These are phyloP conservation scores for Aspergillus sp. DNA, from an alignment of 2,329 filamentous ascomycete species.

Conservation along the genomic window DNA sequence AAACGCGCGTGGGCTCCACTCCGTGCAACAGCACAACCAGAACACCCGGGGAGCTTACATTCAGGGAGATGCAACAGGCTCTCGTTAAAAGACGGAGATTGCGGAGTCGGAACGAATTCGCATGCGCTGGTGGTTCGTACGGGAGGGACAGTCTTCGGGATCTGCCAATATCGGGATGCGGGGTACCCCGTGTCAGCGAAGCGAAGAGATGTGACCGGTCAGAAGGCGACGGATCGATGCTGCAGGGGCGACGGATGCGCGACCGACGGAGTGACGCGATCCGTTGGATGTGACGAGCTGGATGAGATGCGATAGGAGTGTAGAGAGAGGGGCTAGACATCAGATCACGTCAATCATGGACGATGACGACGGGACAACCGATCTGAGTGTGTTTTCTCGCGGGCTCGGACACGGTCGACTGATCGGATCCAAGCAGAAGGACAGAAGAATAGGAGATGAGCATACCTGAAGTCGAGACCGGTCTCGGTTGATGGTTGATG, in stretches of 20 bases:
- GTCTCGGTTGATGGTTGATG: not conserved
- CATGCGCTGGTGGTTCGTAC: not conserved
- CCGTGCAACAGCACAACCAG: not conserved
- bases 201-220: not conserved
- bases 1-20: not conserved
- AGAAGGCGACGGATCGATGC: not conserved
- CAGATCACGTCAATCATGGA: not conserved
- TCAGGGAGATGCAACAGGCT: not conserved
- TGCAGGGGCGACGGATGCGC: not conserved
- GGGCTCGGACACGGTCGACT: not conserved
- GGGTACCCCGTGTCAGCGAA: constrained; percentile 6
- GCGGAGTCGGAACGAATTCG: not conserved
- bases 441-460: not conserved
- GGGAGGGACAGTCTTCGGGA: not conserved
- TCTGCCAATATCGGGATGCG: constrained; percentile 2
- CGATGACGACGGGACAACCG: not conserved
- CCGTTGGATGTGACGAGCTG: not conserved
- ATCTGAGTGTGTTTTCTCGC: not conserved
- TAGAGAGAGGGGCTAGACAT: not conserved
- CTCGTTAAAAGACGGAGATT: not conserved
- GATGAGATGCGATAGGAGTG: not conserved
- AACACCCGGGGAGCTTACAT: constrained; percentile 4
- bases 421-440: not conserved
- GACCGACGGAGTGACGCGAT: not conserved
- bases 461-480: not conserved